Conservation (phyloP, 2,329 filamentous ascomycete genomes). For the Penicillium sp. region DNA sequence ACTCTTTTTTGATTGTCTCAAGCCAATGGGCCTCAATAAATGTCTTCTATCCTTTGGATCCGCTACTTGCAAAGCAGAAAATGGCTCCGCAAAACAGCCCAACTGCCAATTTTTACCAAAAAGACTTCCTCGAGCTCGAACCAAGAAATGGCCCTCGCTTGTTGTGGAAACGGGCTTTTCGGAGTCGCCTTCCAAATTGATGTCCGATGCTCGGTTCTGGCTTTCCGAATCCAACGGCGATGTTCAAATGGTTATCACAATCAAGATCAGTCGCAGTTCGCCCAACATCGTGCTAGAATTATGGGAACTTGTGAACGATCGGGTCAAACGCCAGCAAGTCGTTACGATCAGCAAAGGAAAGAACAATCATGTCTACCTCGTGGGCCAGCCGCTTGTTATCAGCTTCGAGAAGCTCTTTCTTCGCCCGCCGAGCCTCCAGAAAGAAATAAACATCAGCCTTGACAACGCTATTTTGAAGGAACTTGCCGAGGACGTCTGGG, state of each 20-base stretch:
- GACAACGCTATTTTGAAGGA: background rate
- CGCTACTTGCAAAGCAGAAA: background rate
- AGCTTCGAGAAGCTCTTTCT: background rate
- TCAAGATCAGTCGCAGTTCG: background rate
- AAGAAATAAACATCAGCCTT: background rate
- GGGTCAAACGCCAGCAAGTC: background rate
- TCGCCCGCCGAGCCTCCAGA: background rate
- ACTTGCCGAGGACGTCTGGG: background rate
- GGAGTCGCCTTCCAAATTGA: slow-evolving; percentile 4
- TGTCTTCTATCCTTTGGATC: background rate
- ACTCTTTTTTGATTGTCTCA: slow-evolving; percentile 1
- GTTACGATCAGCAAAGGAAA: background rate
- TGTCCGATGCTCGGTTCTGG: slow-evolving; percentile 7
- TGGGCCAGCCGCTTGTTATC: background rate
- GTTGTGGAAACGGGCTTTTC: slow-evolving; percentile 6
- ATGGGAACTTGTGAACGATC: background rate
- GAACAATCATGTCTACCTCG: background rate
- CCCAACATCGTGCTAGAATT: background rate
- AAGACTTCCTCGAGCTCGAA: slow-evolving; percentile 1
- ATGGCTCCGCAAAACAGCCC: slow-evolving; percentile 3
- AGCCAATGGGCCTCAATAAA: slow-evolving; percentile 1
- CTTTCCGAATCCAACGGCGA: background rate
- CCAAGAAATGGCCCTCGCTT: slow-evolving; percentile 3
- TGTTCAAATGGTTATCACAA: slow-evolving; percentile 1
- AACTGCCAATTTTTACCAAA: slow-evolving; percentile 4